A percentile compares a stretch with the other conserved stretches of the same genome.
Conservation (phyloP, 1,284 basidiomycete species). For the Rhodotorula sp. region DNA sequence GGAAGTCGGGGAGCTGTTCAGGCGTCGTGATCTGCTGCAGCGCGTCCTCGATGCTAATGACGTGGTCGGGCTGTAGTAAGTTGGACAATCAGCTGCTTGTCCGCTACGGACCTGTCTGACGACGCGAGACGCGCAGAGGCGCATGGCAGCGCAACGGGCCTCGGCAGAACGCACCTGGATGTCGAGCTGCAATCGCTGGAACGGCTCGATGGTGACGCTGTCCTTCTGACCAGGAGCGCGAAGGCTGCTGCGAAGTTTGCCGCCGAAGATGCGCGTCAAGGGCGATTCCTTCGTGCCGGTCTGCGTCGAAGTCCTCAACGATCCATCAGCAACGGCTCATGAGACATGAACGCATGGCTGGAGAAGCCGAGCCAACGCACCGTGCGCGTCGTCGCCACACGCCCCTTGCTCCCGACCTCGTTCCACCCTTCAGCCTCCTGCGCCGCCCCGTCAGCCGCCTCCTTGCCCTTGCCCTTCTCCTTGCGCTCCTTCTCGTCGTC, state of each 20-base stretch:
- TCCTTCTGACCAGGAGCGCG: conserved; percentile 77
- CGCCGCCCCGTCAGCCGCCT: conserved; percentile 53
- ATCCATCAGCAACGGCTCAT: not conserved
- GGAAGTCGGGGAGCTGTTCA: conserved; percentile 64
- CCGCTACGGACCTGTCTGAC: not conserved
- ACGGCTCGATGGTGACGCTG: conserved; percentile 87
- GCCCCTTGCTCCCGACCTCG: conserved; percentile 90
- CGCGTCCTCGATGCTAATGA: conserved; percentile 80
- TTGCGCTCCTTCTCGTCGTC: conserved; percentile 65
- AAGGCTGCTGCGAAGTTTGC: conserved; percentile 85
- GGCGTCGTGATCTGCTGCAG: conserved; percentile 76
- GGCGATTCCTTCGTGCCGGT: conserved; percentile 80
- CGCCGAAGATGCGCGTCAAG: conserved; percentile 89
- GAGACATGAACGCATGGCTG: not conserved
- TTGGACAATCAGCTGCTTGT: not conserved
- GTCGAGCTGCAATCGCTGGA: conserved; percentile 84
- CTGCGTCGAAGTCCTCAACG: conserved; percentile 51
- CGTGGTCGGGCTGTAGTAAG: conserved; percentile 60
- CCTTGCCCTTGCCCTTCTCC: conserved; percentile 68
- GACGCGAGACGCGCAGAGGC: not conserved
- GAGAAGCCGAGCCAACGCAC: conserved; percentile 55
- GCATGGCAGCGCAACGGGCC: not conserved
- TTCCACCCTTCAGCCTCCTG: conserved; percentile 65
- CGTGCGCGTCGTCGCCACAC: conserved; percentile 75
- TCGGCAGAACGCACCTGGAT: conserved; percentile 64